phyloP scores from a whole-genome alignment of 2,329 filamentous ascomycete genomes.

The Sporothrix pallida region DNA sequence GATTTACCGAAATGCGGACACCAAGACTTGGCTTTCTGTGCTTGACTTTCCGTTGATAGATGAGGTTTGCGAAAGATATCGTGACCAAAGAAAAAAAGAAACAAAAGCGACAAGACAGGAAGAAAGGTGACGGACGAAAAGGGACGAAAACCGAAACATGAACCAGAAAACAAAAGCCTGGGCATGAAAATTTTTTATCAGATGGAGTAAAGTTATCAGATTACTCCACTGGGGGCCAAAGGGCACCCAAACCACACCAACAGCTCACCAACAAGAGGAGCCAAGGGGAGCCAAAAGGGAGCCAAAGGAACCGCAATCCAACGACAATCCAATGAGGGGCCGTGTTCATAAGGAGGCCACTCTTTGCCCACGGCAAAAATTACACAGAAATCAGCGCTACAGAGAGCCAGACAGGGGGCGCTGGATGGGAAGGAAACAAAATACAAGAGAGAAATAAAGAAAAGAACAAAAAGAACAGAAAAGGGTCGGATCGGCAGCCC shows the following conservation, averaged over 20 bases:
- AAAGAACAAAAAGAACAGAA: not conserved
- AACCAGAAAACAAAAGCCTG: not conserved
- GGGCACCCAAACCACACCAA: too few species aligned
- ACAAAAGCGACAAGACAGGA: not conserved
- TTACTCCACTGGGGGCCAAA: not conserved
- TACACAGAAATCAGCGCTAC: not conserved
- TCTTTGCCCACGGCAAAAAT: too few species aligned
- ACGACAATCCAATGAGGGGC: not conserved
- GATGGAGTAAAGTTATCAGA: conserved; percentile 30
- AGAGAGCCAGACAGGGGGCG: not conserved
- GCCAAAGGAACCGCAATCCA: not conserved
- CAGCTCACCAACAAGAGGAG: too few species aligned
- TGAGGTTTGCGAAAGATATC: too few species aligned
- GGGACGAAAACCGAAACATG: not conserved
- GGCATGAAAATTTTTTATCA: conserved; percentile 26
- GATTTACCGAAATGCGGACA: not conserved
- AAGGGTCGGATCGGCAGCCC: not conserved
- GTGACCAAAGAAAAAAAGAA: not conserved
- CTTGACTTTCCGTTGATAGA: too few species aligned
- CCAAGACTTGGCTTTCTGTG: not conserved
- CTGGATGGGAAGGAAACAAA: not conserved
- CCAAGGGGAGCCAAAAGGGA: not conserved
- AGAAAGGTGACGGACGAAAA: not conserved
- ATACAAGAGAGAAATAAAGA: not conserved
- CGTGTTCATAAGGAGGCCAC: not conserved